These are phyloP conservation scores for Setaria viridis DNA, from an alignment of 202 grass and related monocot genomes.

Conservation along the genomic window DNA sequence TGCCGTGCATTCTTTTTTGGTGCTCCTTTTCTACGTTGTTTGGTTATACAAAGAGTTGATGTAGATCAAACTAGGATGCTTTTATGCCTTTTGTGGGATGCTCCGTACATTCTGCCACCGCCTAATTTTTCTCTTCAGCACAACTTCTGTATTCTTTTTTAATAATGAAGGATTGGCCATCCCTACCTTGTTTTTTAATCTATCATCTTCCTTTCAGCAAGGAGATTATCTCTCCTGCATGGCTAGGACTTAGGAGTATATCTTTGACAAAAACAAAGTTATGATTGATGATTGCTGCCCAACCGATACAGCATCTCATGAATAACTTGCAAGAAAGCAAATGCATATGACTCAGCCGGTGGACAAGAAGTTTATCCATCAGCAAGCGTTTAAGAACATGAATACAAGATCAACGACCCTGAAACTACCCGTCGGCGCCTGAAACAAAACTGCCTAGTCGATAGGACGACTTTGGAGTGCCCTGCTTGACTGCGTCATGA, in stretches of 20 bases:
- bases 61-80: neutral
- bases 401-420: neutral
- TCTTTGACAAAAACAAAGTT: constrained; percentile 3
- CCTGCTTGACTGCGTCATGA: neutral
- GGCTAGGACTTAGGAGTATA: neutral
- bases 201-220: neutral
- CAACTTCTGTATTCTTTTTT: neutral
- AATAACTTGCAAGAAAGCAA: neutral
- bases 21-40: neutral
- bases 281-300: neutral
- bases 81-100: constrained; percentile 12
- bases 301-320: neutral
- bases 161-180: neutral
- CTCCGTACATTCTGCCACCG: constrained; percentile 8
- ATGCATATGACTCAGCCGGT: neutral
- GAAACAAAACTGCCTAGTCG: neutral
- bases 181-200: neutral
- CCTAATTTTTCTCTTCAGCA: neutral
- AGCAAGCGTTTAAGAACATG: neutral
- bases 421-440: neutral
- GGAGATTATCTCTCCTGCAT: neutral
- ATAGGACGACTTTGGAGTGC: neutral
- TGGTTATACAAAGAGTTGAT: constrained; percentile 3
- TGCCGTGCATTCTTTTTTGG: neutral
- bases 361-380: neutral